Percentiles rank a stretch among this genome's conserved stretches.
phyloP scores from a whole-genome alignment of 306 rosid species.

The Luffa aegyptiaca region DNA sequence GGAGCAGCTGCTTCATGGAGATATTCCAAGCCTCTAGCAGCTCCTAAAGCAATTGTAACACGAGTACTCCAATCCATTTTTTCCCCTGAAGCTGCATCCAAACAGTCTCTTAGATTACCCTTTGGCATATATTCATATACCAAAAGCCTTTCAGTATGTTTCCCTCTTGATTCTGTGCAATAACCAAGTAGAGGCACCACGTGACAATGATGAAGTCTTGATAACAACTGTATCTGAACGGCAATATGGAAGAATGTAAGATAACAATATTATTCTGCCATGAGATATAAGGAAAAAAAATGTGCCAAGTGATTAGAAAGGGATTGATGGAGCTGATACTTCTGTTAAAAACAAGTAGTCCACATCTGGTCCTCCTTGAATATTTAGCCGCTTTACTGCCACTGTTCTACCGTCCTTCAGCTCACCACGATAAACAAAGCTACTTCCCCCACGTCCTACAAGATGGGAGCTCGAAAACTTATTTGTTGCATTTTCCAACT shows the following conservation, averaged over 20 bases:
- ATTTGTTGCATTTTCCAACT: constrained; percentile 73
- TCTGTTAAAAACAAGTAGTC: constrained; percentile 63
- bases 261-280: neutral
- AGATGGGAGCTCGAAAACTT: constrained; percentile 69
- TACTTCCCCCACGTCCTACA: constrained; percentile 84
- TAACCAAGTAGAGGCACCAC: constrained; percentile 88
- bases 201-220: constrained; percentile 90
- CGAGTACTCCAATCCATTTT: constrained; percentile 66
- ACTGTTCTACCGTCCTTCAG: constrained; percentile 54
- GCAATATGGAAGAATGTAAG: constrained; percentile 1
- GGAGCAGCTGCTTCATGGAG: constrained; percentile 99
- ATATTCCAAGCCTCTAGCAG: constrained; percentile 95
- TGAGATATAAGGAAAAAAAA: neutral
- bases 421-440: constrained; percentile 77
- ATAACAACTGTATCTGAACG: constrained; percentile 75
- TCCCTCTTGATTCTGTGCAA: constrained; percentile 73
- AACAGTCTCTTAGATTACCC: constrained; percentile 80
- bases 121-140: constrained; percentile 74
- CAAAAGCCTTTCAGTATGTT: constrained; percentile 62
- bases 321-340: constrained; percentile 32
- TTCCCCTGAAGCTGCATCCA: constrained; percentile 53
- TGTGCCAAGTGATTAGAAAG: neutral
- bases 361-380: constrained; percentile 58
- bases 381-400: constrained; percentile 71
- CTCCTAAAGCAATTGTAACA: constrained; percentile 86